These are phyloP conservation scores for Podila verticillata DNA, from an alignment of 192 early-diverging fungal genomes.

Conservation along the genomic window DNA sequence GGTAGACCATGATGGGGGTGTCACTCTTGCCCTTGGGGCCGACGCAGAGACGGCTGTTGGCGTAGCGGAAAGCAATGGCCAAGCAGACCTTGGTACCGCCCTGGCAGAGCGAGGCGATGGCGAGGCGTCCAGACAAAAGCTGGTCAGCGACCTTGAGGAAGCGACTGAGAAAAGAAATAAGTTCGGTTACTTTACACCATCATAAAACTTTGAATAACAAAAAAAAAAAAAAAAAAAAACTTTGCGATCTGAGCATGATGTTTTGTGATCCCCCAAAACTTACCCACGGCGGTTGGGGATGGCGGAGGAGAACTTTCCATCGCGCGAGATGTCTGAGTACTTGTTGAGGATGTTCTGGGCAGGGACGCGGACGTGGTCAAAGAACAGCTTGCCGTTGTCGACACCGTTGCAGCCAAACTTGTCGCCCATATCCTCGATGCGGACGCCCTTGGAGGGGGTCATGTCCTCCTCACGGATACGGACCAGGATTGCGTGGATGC, in stretches of 20 bases:
- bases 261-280: too few species aligned
- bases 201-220: background rate
- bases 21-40: constrained; percentile 82
- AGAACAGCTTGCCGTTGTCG: constrained; percentile 77
- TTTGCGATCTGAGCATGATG: too few species aligned
- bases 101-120: constrained; percentile 72
- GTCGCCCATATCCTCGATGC: constrained; percentile 80
- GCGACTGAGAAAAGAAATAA: constrained; percentile 45
- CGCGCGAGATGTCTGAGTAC: constrained; percentile 63
- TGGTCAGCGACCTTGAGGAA: constrained; percentile 86
- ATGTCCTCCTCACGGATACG: constrained; percentile 79
- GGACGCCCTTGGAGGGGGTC: constrained; percentile 69
- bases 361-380: constrained; percentile 62
- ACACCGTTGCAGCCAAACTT: constrained; percentile 80
- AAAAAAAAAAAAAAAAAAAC: background rate
- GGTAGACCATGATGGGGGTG: constrained; percentile 79
- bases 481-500: constrained; percentile 78
- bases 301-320: constrained; percentile 65
- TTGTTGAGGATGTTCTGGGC: constrained; percentile 77
- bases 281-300: constrained; percentile 66
- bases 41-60: constrained; percentile 73
- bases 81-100: constrained; percentile 74
- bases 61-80: constrained; percentile 77
- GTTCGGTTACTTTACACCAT: background rate
- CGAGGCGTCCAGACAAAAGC: constrained; percentile 74